A percentile compares a stretch with the other conserved stretches of the same genome.
These are phyloP conservation scores for Cardiospermum halicacabum DNA, from an alignment of 345 rosid genomes.

Conservation along the genomic window DNA sequence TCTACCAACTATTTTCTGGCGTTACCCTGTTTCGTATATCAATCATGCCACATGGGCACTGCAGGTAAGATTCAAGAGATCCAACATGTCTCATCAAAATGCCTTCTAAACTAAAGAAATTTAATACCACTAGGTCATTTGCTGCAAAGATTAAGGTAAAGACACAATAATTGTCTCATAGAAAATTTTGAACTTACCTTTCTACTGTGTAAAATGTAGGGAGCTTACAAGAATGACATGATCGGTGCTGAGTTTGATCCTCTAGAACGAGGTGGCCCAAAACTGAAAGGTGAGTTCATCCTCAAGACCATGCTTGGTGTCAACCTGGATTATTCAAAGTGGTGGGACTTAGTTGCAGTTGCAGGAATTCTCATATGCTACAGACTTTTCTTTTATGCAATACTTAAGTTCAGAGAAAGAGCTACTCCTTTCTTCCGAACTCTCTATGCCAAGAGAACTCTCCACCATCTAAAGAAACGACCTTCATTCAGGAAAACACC, in stretches of 20 bases:
- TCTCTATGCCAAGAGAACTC: slow-evolving; percentile 45
- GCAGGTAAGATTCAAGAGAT: slow-evolving; percentile 29
- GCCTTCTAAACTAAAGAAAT: neutral
- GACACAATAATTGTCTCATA: neutral
- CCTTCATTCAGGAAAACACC: slow-evolving; percentile 54
- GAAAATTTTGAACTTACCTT: neutral
- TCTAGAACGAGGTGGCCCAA: slow-evolving; percentile 34
- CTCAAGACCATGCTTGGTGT: slow-evolving; percentile 47
- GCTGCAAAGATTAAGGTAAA: neutral
- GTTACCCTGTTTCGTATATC: slow-evolving; percentile 46
- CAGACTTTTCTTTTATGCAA: slow-evolving; percentile 50
- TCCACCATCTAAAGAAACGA: slow-evolving; percentile 50
- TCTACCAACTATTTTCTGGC: slow-evolving; percentile 49
- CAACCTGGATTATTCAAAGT: slow-evolving; percentile 40
- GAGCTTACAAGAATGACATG: slow-evolving; percentile 65
- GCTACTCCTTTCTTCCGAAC: slow-evolving; percentile 46
- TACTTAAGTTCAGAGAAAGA: slow-evolving; percentile 65
- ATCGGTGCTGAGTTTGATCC: slow-evolving; percentile 62
- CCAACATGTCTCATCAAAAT: neutral
- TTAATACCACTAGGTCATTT: neutral
- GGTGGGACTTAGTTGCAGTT: slow-evolving; percentile 68
- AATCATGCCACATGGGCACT: slow-evolving; percentile 48
- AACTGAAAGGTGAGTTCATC: slow-evolving; percentile 45
- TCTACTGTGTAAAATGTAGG: slow-evolving; percentile 32
- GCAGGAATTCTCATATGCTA: slow-evolving; percentile 36